Evolutionary conservation across 768 basidiomycete species (phyloP), one percentile per base, ranked within the genome.

Genomic region (Lactarius quietus): DNA sequence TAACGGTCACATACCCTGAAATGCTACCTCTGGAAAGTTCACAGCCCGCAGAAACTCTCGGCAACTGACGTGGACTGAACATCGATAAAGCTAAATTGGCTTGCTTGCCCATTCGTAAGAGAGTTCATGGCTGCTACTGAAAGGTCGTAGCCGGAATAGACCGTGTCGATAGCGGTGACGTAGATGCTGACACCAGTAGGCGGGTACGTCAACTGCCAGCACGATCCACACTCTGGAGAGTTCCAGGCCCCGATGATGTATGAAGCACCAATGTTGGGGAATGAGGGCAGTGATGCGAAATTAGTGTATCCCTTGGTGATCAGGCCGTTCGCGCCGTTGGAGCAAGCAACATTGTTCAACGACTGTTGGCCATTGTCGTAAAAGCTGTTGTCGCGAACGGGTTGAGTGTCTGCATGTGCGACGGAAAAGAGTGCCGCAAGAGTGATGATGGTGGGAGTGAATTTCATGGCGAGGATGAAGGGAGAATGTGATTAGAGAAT

Each of bases 61-160:
- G 31, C 54, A 29, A 55, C 31, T 35, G 59, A 61, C 28, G 23
- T 48, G 33, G 55, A 53, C 15, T 36, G 2, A 3, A 52, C 65
- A 14, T 55, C 15, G 41, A 63, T 48, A n/a, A n/a, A n/a, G n/a
- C n/a, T n/a, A n/a, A n/a, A n/a, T 26, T 6, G 10, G 28, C 56
- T 62, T 4, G 33, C 33, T 33, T 67, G 6, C 31, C 62, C n/a
- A 33, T 55, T 53, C 12, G 86, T 87, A 65, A 87, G 72, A 17
- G 69, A 69, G 65, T 86, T 80, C 84, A 87, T 83, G 23, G 85
- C 84, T 26, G 70, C 73, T 67, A 79, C 69, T 0, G 83, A 80
- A 33, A 86, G 72, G 63, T 82, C 84, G 69, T 84, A 85, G 8
- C 78, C 80, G 0, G 67, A 66, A 3, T 5, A 31, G 12, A 70